These are phyloP conservation scores for Diphasiastrum complanatum DNA, from an alignment of 83 land plant species.

Conservation along the genomic window DNA sequence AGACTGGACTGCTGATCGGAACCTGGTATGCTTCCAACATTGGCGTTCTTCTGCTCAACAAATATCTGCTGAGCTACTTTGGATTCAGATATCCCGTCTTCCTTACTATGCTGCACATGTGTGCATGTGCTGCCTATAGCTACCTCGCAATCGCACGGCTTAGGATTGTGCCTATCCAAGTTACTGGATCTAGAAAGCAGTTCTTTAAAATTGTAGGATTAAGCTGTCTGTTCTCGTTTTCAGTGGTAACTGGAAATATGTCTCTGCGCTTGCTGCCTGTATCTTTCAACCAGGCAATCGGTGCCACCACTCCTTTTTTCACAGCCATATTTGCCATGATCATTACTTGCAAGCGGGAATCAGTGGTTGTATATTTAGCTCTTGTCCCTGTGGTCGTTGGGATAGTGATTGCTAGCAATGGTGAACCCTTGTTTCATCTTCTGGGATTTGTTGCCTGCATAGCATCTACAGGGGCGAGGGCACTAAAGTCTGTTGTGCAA, in stretches of 20 bases:
- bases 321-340: constrained; percentile 45
- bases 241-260: constrained; percentile 46
- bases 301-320: constrained; percentile 51
- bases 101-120: constrained; percentile 53
- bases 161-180: constrained; percentile 43
- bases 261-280: constrained; percentile 44
- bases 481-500: constrained; percentile 41
- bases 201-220: constrained; percentile 40
- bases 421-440: constrained; percentile 44
- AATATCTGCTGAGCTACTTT: constrained; percentile 42
- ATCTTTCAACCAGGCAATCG: constrained; percentile 47
- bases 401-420: constrained; percentile 46
- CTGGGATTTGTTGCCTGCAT: constrained; percentile 46
- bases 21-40: constrained; percentile 48
- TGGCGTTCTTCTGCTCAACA: constrained; percentile 32
- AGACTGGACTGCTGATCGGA: too few relatives aligned
- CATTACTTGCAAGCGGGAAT: constrained; percentile 40
- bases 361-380: constrained; percentile 41
- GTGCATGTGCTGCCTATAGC: constrained; percentile 42
- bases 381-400: constrained; percentile 48
- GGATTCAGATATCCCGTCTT: constrained; percentile 47
- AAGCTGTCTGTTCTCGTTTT: constrained; percentile 36
- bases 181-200: constrained; percentile 32
- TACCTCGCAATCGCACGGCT: constrained; percentile 43
- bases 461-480: constrained; percentile 43